phyloP scores from a whole-genome alignment of 768 basidiomycete genomes.

The Kondoa malvinella region DNA sequence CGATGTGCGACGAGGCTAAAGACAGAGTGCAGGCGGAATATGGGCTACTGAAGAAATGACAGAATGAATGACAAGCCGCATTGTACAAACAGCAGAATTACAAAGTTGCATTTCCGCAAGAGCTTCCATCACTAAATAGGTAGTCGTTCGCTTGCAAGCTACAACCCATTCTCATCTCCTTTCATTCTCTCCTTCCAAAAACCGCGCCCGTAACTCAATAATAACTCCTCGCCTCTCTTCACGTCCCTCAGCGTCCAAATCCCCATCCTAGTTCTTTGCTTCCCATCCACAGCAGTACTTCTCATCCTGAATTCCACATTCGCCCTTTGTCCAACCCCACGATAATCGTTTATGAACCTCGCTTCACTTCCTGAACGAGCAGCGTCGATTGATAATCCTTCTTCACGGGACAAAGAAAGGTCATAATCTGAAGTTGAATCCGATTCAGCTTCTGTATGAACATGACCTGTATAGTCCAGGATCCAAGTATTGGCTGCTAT shows the following conservation, averaged over 20 bases:
- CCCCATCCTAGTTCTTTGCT: neutral
- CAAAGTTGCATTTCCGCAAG: too few relatives aligned
- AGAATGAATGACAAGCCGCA: too few relatives aligned
- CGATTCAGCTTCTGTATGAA: conserved; percentile 4
- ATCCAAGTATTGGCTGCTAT: conserved; percentile 1
- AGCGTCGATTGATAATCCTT: neutral
- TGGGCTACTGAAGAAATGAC: too few relatives aligned
- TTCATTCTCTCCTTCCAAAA: neutral
- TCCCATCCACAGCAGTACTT: neutral
- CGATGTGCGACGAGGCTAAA: too few relatives aligned
- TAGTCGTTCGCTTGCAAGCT: too few relatives aligned
- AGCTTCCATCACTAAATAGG: too few relatives aligned
- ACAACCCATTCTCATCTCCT: too few relatives aligned
- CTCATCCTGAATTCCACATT: conserved; percentile 2
- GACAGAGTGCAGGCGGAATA: too few relatives aligned
- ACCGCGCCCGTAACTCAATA: neutral
- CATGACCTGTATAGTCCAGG: conserved; percentile 1
- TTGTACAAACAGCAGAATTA: too few relatives aligned
- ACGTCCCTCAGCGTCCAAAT: neutral
- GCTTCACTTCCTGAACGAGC: neutral
- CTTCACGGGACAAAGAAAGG: neutral
- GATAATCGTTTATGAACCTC: neutral
- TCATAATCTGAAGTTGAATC: conserved; percentile 6
- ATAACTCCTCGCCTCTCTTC: neutral
- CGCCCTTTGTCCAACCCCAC: neutral